These are phyloP conservation scores for Tricholoma sp. DNA, from an alignment of 768 basidiomycete genomes.

Conservation along the genomic window DNA sequence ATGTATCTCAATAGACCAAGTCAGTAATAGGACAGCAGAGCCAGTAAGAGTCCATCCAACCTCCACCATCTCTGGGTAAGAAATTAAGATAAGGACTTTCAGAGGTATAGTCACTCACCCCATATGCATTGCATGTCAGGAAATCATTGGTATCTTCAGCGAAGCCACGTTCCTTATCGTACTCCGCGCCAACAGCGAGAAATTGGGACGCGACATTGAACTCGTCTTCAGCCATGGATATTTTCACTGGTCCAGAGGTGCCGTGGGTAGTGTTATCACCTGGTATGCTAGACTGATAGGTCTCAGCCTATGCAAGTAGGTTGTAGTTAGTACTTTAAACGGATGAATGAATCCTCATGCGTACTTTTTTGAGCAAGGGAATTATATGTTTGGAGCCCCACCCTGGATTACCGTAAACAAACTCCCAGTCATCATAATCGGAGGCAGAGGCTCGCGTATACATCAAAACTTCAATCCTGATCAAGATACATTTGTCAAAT, in stretches of 20 bases:
- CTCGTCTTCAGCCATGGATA: constrained; percentile 36
- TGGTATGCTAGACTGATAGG: constrained; percentile 23
- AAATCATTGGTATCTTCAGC: constrained; percentile 49
- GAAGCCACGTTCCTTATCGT: constrained; percentile 41
- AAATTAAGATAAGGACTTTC: background rate
- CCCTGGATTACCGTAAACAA: constrained; percentile 44
- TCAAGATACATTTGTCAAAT: background rate
- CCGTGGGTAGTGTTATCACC: constrained; percentile 36
- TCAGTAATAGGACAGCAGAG: background rate
- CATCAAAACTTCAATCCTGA: background rate
- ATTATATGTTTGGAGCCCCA: constrained; percentile 58
- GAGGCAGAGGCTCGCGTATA: constrained; percentile 39
- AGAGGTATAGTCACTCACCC: constrained; percentile 28
- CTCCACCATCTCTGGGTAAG: constrained; percentile 48
- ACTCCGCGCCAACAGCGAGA: constrained; percentile 37
- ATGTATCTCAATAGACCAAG: constrained; percentile 40
- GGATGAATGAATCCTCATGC: background rate
- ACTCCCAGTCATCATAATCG: constrained; percentile 64
- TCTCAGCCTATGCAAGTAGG: constrained; percentile 30
- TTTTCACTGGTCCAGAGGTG: constrained; percentile 43
- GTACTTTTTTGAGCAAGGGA: constrained; percentile 54
- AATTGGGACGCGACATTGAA: constrained; percentile 42
- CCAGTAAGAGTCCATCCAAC: constrained; percentile 23
- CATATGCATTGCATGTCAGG: constrained; percentile 37
- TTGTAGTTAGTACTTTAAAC: background rate